Percentiles rank a stretch among this genome's conserved stretches.
Evolutionary conservation across 768 basidiomycete species (phyloP).

Genomic region (Termitomyces sp.): DNA sequence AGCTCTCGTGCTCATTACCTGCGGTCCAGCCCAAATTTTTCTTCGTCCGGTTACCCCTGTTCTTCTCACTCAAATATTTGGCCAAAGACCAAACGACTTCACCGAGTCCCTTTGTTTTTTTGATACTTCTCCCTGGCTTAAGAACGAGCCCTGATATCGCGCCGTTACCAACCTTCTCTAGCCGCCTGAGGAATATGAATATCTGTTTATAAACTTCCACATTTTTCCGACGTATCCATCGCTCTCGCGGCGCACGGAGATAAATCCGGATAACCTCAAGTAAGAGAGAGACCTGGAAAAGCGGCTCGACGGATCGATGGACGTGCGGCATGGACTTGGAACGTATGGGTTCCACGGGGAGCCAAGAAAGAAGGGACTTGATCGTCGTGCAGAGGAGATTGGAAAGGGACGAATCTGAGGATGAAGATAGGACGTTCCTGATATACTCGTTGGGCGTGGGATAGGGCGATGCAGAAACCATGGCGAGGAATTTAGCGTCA

Average conservation of each 20-base stretch:
- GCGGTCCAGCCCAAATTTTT: not conserved
- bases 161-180: not conserved
- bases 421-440: not conserved
- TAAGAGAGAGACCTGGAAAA: slow-evolving; percentile 1
- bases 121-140: not conserved
- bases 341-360: not conserved
- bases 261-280: slow-evolving; percentile 5
- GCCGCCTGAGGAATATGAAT: not conserved
- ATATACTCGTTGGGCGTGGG: slow-evolving; percentile 1
- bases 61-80: not conserved
- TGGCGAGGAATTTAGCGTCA: slow-evolving; percentile 4
- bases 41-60: not conserved
- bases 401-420: not conserved
- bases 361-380: not conserved
- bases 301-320: not conserved
- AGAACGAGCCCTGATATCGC: not conserved
- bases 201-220: not conserved
- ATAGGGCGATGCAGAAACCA: not conserved
- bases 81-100: slow-evolving; percentile 1
- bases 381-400: not conserved
- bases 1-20: not conserved
- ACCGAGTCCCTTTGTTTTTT: not conserved
- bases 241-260: not conserved
- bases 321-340: not conserved
- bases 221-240: not conserved